phyloP scores from a whole-genome alignment of 2,329 filamentous ascomycete genomes.

The Sclerotinia trifoliorum region DNA sequence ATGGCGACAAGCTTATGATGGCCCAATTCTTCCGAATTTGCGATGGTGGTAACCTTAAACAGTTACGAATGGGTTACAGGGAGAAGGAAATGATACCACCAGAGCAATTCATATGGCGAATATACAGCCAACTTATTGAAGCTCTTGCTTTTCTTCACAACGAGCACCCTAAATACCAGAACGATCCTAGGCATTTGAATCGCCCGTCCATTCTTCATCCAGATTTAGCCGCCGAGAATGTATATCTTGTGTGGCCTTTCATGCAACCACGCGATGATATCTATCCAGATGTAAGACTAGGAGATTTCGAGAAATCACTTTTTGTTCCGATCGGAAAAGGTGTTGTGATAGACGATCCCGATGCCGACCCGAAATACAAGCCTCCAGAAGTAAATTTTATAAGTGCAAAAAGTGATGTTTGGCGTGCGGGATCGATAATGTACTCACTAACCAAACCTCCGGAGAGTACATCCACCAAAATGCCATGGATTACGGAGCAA shows the following conservation, averaged over 20 bases:
- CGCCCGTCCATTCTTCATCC: background rate
- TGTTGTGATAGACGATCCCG: background rate
- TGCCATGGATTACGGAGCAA: background rate
- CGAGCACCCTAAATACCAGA: constrained; percentile 15
- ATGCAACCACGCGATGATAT: background rate
- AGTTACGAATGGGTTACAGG: background rate
- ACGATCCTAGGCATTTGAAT: background rate
- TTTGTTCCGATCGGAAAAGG: background rate
- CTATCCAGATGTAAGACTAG: constrained; percentile 5
- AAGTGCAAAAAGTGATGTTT: constrained; percentile 11
- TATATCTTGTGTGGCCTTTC: constrained; percentile 5
- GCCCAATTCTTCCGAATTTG: constrained; percentile 8
- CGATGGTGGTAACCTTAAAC: constrained; percentile 9
- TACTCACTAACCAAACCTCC: background rate
- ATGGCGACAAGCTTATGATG: background rate
- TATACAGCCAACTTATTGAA: background rate
- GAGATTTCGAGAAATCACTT: background rate
- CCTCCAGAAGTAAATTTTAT: background rate
- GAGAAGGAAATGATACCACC: fast-evolving
- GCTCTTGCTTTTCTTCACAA: constrained; percentile 19
- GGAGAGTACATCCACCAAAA: background rate
- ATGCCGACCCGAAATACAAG: background rate
- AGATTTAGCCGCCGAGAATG: background rate
- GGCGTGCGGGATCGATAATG: constrained; percentile 7
- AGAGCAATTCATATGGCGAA: constrained; percentile 10